Evolutionary conservation across 2,329 filamentous ascomycete genomes (phyloP), one percentile per base, ranked within the genome.

Genomic region (Hypoxylon sp.): DNA sequence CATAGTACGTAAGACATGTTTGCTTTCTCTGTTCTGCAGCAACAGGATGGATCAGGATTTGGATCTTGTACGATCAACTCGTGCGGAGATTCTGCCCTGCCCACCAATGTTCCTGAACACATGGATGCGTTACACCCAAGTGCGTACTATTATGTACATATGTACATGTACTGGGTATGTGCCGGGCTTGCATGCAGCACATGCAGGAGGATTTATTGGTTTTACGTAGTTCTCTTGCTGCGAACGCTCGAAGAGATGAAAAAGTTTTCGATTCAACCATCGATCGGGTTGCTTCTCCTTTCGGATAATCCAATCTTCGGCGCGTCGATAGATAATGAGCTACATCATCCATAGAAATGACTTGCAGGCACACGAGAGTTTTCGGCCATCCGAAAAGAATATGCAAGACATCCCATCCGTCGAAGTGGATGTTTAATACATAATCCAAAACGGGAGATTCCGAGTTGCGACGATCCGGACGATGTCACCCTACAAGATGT

Each of bases 41-140:
- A n/a, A n/a, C n/a, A n/a, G n/a, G n/a, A n/a, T n/a, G n/a, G n/a
- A n/a, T n/a, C n/a, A n/a, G n/a, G n/a, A n/a, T n/a, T n/a, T n/a
- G 9, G 19, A 12, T 32, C 13, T 15, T 16, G 17, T 38, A 7
- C 21, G n/a, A 25, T n/a, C 25, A n/a, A 32, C 16, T 21, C 17
- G 19, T 49, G 27, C 40, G 23, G 30, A 44, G 26, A 21, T 47
- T 30, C 23, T 43, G 26, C 19, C n/a, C n/a, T 25, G 21, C 5
- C 16, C 20, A 20, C 41, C 17, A 19, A 20, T 34, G 32, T 43
- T 44, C 40, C 37, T 27, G 7, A 29, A 38, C 55, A 57, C 37
- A 57, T 54, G 46, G 55, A 21, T 51, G 50, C 50, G 50, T 51
- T 57, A 30, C 50, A 54, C 30, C 38, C 26, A n/a, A n/a, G n/a